These are phyloP conservation scores for Ballota nigra DNA, from an alignment of 257 asterid species.

Conservation along the genomic window DNA sequence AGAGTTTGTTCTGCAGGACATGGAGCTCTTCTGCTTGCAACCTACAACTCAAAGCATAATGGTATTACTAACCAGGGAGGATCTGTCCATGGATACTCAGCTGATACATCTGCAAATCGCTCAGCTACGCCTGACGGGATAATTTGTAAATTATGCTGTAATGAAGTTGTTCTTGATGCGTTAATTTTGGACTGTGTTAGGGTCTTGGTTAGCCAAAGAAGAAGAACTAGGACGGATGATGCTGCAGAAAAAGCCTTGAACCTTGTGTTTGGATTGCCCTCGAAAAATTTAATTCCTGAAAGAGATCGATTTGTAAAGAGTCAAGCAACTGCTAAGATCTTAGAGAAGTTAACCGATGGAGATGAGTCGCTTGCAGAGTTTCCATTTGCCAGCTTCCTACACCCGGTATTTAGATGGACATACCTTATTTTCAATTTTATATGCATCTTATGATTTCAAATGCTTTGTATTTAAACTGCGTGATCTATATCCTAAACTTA, in stretches of 20 bases:
- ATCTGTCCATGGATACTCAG: conserved; percentile 51
- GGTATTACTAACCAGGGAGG: conserved; percentile 65
- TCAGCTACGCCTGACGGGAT: conserved; percentile 51
- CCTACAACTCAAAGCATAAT: conserved; percentile 55
- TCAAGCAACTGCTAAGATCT: conserved; percentile 38
- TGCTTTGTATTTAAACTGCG: conserved; percentile 10
- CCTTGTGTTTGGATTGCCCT: conserved; percentile 52
- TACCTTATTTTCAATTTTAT: conserved; percentile 10
- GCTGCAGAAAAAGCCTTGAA: conserved; percentile 71
- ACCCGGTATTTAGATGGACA: conserved; percentile 59
- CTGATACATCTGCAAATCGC: conserved; percentile 69
- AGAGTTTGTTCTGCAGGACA: conserved; percentile 90
- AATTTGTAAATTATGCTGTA: conserved; percentile 80
- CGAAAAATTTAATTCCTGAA: conserved; percentile 38
- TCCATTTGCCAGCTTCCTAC: conserved; percentile 86
- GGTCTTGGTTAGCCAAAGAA: conserved; percentile 75
- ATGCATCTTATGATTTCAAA: conserved; percentile 23
- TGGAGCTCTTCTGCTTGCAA: conserved; percentile 71
- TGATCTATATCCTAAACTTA: conserved; percentile 5
- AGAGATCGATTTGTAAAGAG: conserved; percentile 34
- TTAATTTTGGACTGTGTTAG: conserved; percentile 73
- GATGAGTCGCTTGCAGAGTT: conserved; percentile 93
- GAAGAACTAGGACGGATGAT: conserved; percentile 52
- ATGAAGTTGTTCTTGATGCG: conserved; percentile 74
- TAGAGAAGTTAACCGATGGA: conserved; percentile 58